Conservation (phyloP, 2,329 filamentous ascomycete species). For the Aspergillus brasiliensis region DNA sequence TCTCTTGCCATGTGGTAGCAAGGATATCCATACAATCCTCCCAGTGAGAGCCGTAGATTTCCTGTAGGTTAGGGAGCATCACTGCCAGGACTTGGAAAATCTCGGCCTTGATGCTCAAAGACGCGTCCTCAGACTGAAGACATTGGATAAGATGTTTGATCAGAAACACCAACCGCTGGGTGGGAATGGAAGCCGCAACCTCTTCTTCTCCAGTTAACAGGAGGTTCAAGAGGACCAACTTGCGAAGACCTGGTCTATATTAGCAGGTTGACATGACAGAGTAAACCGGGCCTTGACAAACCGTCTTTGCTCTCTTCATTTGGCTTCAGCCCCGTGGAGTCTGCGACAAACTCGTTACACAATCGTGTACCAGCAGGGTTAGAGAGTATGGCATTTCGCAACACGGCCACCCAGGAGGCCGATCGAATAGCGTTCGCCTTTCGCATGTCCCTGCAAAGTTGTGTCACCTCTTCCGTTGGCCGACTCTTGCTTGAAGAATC, state of each 20-base stretch:
- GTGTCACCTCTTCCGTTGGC: constrained; percentile 34
- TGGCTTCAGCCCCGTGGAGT: constrained; percentile 58
- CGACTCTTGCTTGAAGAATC: constrained; percentile 29
- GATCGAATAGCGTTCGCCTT: constrained; percentile 50
- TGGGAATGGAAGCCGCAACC: constrained; percentile 51
- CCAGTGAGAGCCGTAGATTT: constrained; percentile 91
- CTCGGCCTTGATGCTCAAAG: constrained; percentile 38
- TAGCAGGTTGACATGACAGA: constrained; percentile 22
- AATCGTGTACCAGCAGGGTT: constrained; percentile 53
- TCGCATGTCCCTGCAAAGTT: constrained; percentile 39
- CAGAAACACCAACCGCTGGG: constrained; percentile 76
- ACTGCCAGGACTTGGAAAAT: constrained; percentile 49
- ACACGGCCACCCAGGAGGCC: constrained; percentile 51
- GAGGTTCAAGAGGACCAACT: constrained; percentile 58
- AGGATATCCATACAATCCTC: constrained; percentile 64
- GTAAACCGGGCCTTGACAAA: constrained; percentile 24
- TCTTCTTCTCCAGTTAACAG: constrained; percentile 54
- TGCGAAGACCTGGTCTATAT: constrained; percentile 44
- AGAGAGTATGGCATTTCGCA: constrained; percentile 52
- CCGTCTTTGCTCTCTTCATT: constrained; percentile 47
- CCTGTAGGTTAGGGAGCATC: constrained; percentile 72
- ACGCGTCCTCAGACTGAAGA: constrained; percentile 63
- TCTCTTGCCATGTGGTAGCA: constrained; percentile 58
- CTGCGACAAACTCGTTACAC: constrained; percentile 63
- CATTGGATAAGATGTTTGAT: constrained; percentile 76